A percentile compares a stretch with the other conserved stretches of the same genome.
Evolutionary conservation across 495 filamentous ascomycete genomes (phyloP).

Genomic region (Penicillium waksmanii): DNA sequence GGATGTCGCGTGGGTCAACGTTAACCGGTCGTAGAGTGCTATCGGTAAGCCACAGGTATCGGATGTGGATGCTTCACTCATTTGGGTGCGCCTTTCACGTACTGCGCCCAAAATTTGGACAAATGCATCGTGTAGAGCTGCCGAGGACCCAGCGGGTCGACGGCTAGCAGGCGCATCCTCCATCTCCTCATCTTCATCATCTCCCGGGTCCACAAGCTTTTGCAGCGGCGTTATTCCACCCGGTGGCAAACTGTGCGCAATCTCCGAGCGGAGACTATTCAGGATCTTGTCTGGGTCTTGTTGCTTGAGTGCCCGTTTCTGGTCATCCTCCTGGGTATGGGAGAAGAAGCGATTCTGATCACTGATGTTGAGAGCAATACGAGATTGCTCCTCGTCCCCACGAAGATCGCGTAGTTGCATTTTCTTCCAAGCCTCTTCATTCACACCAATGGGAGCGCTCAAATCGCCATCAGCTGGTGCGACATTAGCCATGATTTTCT

Average conservation of each 20-base stretch:
- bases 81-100: constrained; percentile 46
- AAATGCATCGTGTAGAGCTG: constrained; percentile 41
- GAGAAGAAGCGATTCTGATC: constrained; percentile 83
- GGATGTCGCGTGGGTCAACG: constrained; percentile 87
- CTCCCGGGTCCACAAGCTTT: constrained; percentile 60
- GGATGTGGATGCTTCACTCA: constrained; percentile 34
- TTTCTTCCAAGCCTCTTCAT: constrained; percentile 74
- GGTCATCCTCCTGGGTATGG: constrained; percentile 57
- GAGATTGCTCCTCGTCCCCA: constrained; percentile 68
- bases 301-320: constrained; percentile 61
- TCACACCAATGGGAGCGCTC: constrained; percentile 64
- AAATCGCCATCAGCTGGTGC: constrained; percentile 73
- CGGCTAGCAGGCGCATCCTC: constrained; percentile 44
- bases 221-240: constrained; percentile 59
- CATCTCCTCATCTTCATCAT: constrained; percentile 58
- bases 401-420: constrained; percentile 83
- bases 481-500: constrained; percentile 88
- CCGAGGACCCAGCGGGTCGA: constrained; percentile 41
- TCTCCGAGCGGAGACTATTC: constrained; percentile 60
- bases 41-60: constrained; percentile 65
- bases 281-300: constrained; percentile 73
- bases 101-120: constrained; percentile 47
- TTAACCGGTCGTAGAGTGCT: constrained; percentile 70
- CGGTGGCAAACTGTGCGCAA: constrained; percentile 52
- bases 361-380: constrained; percentile 83